Conservation (phyloP, 1,284 basidiomycete species). For the Pyrrhoderma noxium region DNA sequence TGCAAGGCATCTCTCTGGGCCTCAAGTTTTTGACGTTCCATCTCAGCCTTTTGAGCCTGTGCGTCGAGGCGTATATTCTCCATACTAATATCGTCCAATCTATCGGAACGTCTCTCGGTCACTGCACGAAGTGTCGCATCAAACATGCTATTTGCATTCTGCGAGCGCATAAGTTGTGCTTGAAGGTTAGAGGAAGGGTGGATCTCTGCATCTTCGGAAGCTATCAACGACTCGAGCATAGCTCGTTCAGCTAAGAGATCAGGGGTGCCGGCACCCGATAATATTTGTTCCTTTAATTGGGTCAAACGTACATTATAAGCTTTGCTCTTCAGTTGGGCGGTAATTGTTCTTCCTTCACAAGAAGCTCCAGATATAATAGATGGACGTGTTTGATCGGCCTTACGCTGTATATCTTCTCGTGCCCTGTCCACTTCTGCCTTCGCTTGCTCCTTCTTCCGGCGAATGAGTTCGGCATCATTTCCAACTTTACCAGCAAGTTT, state of each 20-base stretch:
- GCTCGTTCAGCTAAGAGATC: slow-evolving; percentile 69
- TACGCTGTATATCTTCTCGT: slow-evolving; percentile 60
- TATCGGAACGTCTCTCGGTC: slow-evolving; percentile 71
- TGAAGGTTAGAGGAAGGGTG: slow-evolving; percentile 55
- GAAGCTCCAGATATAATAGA: slow-evolving; percentile 73
- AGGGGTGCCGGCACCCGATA: slow-evolving; percentile 37
- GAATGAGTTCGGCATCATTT: slow-evolving; percentile 53
- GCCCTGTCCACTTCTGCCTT: slow-evolving; percentile 62
- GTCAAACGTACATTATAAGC: slow-evolving; percentile 62
- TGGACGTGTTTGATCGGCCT: slow-evolving; percentile 59
- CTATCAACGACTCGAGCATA: slow-evolving; percentile 61
- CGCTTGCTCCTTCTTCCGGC: slow-evolving; percentile 62
- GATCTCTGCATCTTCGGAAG: slow-evolving; percentile 63
- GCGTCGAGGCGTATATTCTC: slow-evolving; percentile 73
- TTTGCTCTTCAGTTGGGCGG: slow-evolving; percentile 65
- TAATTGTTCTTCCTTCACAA: slow-evolving; percentile 66
- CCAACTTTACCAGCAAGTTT: slow-evolving; percentile 67
- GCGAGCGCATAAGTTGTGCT: slow-evolving; percentile 57
- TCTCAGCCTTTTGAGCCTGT: slow-evolving; percentile 57
- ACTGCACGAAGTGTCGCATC: slow-evolving; percentile 77
- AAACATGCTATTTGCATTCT: slow-evolving; percentile 75
- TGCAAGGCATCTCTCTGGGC: slow-evolving; percentile 63
- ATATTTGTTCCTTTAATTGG: slow-evolving; percentile 47
- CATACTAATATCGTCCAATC: slow-evolving; percentile 65
- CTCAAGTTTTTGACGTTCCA: slow-evolving; percentile 66